Base-by-base conservation (phyloP, 106 monocot species). In the Acanthochlamys bracteata region DNA sequence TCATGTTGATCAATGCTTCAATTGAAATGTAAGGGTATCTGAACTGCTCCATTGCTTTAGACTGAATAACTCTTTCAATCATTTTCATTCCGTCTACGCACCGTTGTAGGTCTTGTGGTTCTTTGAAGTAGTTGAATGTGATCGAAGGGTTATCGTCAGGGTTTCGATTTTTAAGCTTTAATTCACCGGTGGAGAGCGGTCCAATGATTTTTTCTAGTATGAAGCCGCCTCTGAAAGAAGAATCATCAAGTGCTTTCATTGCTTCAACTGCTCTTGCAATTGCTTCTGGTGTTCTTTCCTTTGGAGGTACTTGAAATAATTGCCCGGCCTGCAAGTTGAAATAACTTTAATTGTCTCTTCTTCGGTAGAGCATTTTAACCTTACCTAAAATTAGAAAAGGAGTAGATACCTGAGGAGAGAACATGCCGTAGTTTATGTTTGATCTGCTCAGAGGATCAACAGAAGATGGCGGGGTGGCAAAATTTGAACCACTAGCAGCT, bases 381-480 rank as follows among this genome's bases (percentile, higher is more conserved):
- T 45, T 45, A 13, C 43, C 7, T 45, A 45, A 7, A 45, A 7
- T 45, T 13, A 45, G 13, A 45, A 7, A 9, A 9, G 7, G 13
- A 45, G 43, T 13, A 45, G 10, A 7, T 58, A 90, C 95, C 95
- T 98, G 86, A 42, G 91, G 91, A 14, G 96, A 98, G 75, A 85
- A 78, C 73, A 98, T 88, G 54, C 96, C 96, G 41, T 90, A 89
- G 71, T 95, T 80, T 76, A 69, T 95, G 41, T 95, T 81, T 0
- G 77, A 53, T 11, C 90, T 87, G 73, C 90, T 57, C 94, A 53
- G 66, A 90, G 45, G 45, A 46, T 10, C 14, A n/a, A n/a, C n/a
- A n/a, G n/a, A 46, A 14, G 45, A 46, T 10, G 45, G 14, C 11
- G 45, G 45, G 14, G 8, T 10, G 45, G 45, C 45, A 54, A 54